Percentiles rank a stretch among this genome's conserved stretches.
Conservation (phyloP, 495 filamentous ascomycete species). For the Penicillium lagena region DNA sequence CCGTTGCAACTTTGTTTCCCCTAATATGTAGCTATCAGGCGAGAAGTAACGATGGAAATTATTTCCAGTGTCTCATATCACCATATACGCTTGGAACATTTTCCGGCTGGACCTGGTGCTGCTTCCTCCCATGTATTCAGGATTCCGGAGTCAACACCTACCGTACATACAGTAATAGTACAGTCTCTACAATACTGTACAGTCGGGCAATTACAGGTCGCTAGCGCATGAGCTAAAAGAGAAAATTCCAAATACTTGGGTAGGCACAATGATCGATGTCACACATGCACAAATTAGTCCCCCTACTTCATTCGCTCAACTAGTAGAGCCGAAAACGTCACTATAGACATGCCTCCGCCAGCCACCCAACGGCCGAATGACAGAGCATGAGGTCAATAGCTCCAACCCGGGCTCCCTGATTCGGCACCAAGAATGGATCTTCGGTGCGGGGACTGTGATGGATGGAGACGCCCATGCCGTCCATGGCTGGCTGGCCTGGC, state of each 20-base stretch:
- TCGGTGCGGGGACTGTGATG: no score
- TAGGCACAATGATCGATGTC: background rate
- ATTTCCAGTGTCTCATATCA: background rate
- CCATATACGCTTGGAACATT: background rate
- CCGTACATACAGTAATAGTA: background rate
- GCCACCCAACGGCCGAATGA: no score
- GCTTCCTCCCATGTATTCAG: background rate
- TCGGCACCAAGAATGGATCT: no score
- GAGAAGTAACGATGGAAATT: background rate
- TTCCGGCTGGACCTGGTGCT: no score
- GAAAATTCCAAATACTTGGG: background rate
- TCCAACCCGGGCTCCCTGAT: no score
- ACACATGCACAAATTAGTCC: background rate
- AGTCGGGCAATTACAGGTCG: no score
- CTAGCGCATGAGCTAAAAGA: background rate
- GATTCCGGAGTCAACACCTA: constrained; percentile 2
- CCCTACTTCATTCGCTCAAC: background rate
- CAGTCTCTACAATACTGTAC: no score
- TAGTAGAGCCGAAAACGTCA: background rate
- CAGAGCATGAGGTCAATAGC: no score
- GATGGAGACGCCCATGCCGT: no score
- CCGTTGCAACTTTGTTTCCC: no score
- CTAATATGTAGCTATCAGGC: no score
- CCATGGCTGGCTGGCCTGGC: no score
- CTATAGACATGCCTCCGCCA: background rate